Evolutionary conservation across 352 stramenopile species (phyloP).

Genomic region (Pythium dissotocum): DNA sequence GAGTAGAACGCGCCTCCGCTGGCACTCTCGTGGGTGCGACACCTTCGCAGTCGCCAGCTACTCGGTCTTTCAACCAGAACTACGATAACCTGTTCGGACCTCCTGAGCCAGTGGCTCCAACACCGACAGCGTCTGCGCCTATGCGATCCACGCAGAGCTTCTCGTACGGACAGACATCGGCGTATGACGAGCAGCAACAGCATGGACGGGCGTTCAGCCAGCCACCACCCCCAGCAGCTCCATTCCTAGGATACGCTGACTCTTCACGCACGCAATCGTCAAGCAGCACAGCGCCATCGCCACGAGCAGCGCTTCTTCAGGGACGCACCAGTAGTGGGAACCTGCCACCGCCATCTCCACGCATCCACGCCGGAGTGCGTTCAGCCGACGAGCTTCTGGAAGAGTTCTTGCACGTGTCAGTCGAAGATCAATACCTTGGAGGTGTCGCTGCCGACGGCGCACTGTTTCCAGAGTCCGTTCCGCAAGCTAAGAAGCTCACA

Average conservation of each 20-base stretch:
- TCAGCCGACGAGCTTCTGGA: constrained; percentile 59
- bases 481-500: constrained; percentile 46
- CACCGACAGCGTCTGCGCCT: constrained; percentile 26
- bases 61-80: constrained; percentile 31
- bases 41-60: constrained; percentile 29
- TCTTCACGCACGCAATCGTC: constrained; percentile 45
- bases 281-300: constrained; percentile 15
- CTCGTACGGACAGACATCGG: constrained; percentile 37
- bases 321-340: constrained; percentile 23
- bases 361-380: constrained; percentile 30
- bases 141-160: constrained; percentile 48
- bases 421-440: constrained; percentile 37
- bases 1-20: constrained; percentile 25
- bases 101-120: constrained; percentile 1
- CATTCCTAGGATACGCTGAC: constrained; percentile 68
- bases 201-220: constrained; percentile 39
- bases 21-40: constrained; percentile 46
- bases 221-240: constrained; percentile 58
- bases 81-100: constrained; percentile 47
- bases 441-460: not conserved
- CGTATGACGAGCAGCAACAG: constrained; percentile 26
- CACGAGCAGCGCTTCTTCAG: constrained; percentile 12
- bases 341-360: constrained; percentile 24
- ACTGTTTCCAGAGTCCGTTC: constrained; percentile 24
- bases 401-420: constrained; percentile 56